A percentile compares a stretch with the other conserved stretches of the same genome.
These are phyloP conservation scores for Aspergillus nanangensis DNA, from an alignment of 495 filamentous ascomycete species.

Conservation along the genomic window DNA sequence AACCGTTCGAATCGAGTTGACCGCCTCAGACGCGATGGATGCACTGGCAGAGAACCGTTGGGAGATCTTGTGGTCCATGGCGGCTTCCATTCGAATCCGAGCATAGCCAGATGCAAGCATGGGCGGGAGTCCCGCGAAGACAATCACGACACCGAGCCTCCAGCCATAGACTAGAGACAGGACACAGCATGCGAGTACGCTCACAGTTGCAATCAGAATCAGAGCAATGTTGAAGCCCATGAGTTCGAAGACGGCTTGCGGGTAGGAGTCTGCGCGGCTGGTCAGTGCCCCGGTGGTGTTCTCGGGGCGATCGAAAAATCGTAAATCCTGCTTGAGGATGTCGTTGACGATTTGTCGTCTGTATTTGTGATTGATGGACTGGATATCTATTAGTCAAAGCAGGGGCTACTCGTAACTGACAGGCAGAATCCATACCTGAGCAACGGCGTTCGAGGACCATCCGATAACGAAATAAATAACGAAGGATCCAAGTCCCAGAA, in stretches of 20 bases:
- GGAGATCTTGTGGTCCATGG: constrained; percentile 47
- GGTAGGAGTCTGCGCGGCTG: constrained; percentile 52
- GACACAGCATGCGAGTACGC: constrained; percentile 30
- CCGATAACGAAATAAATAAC: constrained; percentile 50
- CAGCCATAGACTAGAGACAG: constrained; percentile 38
- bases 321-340: constrained; percentile 51
- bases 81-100: constrained; percentile 36
- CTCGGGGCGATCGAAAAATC: constrained; percentile 60
- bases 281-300: constrained; percentile 62
- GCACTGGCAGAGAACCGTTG: constrained; percentile 47
- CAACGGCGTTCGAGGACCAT: constrained; percentile 48
- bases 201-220: constrained; percentile 29
- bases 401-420: too few relatives aligned
- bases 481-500: constrained; percentile 45
- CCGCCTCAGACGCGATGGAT: constrained; percentile 49
- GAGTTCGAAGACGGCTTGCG: constrained; percentile 30
- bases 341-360: constrained; percentile 56
- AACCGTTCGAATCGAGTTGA: constrained; percentile 52
- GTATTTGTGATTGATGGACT: constrained; percentile 39
- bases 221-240: constrained; percentile 39
- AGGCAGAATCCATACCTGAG: constrained; percentile 10
- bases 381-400: background rate
- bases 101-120: constrained; percentile 48
- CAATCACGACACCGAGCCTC: constrained; percentile 51
- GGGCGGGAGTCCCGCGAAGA: constrained; percentile 47